Evolutionary conservation across 176 grass and related monocot genomes (phyloP), one percentile per base, ranked within the genome.

Genomic region (Saccharum spontaneum): DNA sequence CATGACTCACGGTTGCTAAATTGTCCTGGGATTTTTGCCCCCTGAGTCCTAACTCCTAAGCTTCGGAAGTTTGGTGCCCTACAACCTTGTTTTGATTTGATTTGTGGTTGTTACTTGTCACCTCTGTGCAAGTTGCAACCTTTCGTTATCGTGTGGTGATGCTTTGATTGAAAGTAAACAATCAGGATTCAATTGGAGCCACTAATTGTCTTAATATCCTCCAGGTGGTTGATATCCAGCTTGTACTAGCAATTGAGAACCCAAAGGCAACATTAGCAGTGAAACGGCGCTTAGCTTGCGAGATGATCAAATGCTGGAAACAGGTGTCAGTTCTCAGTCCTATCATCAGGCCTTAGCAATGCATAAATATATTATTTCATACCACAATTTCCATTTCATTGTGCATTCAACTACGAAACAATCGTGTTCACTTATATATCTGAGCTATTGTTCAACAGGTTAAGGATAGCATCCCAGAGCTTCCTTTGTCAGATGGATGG

Each of bases 181-280:
- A 22, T 59, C 18, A 24, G 7, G 28, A 49, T 22, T 57, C 67
- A 52, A 23, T 17, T 80, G 36, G 73, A 79, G 45, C 67, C 36
- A 89, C 46, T 74, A 38, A 73, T 38, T 46, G 46, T 84, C 45
- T 89, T 69, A 4, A 77, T 59, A 69, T 82, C 13, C 62, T 69
- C 4, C 38, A 97, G 94, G 89, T 85, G 31, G 94, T 94, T 82
- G 91, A 97, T 82, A 87, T 97, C 70, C 91, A 94, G 83, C 94
- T 94, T 84, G 94, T 89, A 39, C 77, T 97, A 76, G 94, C 94
- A 86, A 97, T 94, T 71, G 94, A 97, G 63, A 97, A 90, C 79
- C 85, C 91, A 70, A 97, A 94, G 79, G 94, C 91, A 33, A 97
- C 89, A 41, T 78, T 94, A 80, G 89, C 94, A 78, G 94, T 97